These are phyloP conservation scores for Babesia caballi DNA, from an alignment of 169 alveolate species.

Conservation along the genomic window DNA sequence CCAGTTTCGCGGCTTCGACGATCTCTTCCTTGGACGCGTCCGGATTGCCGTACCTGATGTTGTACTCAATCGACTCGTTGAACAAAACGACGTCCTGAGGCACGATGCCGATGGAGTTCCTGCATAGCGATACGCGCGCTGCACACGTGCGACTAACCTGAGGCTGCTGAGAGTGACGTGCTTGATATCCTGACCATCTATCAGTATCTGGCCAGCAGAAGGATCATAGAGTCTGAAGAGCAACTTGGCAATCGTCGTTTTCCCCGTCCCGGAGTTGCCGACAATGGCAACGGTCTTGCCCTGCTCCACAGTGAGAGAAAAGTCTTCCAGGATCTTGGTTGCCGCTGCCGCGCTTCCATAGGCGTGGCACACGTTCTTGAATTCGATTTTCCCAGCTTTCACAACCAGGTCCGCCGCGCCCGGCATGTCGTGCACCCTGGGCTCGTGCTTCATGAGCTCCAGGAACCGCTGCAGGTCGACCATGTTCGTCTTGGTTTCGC, in stretches of 20 bases:
- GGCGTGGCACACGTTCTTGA: constrained; percentile 53
- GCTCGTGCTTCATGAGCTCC: constrained; percentile 36
- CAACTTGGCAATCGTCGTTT: constrained; percentile 88
- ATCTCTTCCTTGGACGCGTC: constrained; percentile 77
- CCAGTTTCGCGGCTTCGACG: constrained; percentile 60
- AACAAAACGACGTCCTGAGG: constrained; percentile 91
- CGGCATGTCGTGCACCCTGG: constrained; percentile 46
- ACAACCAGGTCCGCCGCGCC: constrained; percentile 46
- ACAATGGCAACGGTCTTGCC: constrained; percentile 75
- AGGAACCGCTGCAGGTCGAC: constrained; percentile 71
- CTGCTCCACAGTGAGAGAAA: constrained; percentile 56
- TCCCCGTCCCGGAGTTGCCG: constrained; percentile 95
- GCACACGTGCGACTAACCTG: constrained; percentile 31
- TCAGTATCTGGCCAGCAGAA: constrained; percentile 76
- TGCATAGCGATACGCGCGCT: constrained; percentile 2
- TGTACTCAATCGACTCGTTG: constrained; percentile 85
- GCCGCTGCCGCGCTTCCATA: constrained; percentile 22
- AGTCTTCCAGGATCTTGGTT: constrained; percentile 35
- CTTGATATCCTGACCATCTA: constrained; percentile 85
- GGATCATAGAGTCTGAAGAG: constrained; percentile 90
- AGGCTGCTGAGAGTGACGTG: constrained; percentile 75
- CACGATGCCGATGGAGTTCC: constrained; percentile 83
- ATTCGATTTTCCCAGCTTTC: constrained; percentile 47
- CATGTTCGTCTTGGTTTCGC: constrained; percentile 74
- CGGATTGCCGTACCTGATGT: constrained; percentile 85